Evolutionary conservation across 306 rosid genomes (phyloP), one percentile per base, ranked within the genome.

Genomic region (Malus domestica): DNA sequence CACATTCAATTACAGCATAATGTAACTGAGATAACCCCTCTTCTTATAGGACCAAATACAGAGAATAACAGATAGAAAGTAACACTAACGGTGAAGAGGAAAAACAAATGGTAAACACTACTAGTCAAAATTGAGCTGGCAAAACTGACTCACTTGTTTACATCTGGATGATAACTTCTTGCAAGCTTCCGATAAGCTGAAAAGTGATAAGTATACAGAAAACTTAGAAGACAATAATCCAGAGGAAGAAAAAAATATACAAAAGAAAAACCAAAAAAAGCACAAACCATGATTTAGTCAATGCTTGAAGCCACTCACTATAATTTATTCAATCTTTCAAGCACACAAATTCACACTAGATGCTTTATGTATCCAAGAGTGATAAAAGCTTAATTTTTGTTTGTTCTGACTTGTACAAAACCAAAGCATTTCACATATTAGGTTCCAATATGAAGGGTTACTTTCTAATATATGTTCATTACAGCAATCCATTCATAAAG

Each of bases 171-270:
- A 82, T 76, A 92, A 82, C 79, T 90, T 79, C 99, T 89, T 49
- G 99, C 99, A 79, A 95, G 98, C 85, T 90, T 95, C 85, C 99
- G 88, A 70, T 95, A 95, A 70, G 98, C 99, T 95, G 97, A 82
- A 90, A 81, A 32, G 63, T 72, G 51, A 77, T 79, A 68, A 79
- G 69, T n/a, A 62, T 4, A 59, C 25, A 49, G 29, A 62, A 46
- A 72, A 19, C 7, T 44, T 33, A 62, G 30, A 32, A 25, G 22
- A 49, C 0, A 5, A 16, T 13, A 57, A 44, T 45, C 61, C 11
- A 33, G 20, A 32, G n/a, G 27, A n/a, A 40, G 12, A 52, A n/a
- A 61, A 30, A 10, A 63, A 67, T 3, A 57, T 8, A 8, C 14
- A 61, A n/a, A 45, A 6, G 16, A 1, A 22, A 27, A 20, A 27